These are phyloP conservation scores for Candida anutae DNA, from an alignment of 1,139 yeast species.

Conservation along the genomic window DNA sequence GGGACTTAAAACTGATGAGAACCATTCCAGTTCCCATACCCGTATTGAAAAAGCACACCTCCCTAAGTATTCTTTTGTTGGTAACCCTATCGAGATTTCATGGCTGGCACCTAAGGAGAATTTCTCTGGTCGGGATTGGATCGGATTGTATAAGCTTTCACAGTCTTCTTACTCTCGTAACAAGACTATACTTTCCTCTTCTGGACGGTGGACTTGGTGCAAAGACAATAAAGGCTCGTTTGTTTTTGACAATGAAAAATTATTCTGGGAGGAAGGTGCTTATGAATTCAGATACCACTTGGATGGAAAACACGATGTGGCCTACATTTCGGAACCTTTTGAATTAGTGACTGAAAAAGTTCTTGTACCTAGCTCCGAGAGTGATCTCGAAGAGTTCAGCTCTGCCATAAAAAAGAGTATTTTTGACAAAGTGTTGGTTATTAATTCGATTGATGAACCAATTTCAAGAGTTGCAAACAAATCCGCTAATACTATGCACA, in stretches of 20 bases:
- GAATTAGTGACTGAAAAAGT: conserved; percentile 44
- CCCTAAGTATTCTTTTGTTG: conserved; percentile 27
- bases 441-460: conserved; percentile 20
- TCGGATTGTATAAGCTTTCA: conserved; percentile 63
- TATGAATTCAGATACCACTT: conserved; percentile 75
- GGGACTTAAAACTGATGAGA: conserved; percentile 13
- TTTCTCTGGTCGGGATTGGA: conserved; percentile 55
- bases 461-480: conserved; percentile 20
- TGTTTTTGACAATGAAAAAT: conserved; percentile 40
- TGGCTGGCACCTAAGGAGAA: conserved; percentile 50
- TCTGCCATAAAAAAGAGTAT: conserved; percentile 20
- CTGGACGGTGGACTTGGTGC: conserved; percentile 64
- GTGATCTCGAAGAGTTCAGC: conserved; percentile 21
- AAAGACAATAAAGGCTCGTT: conserved; percentile 41
- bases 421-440: conserved; percentile 24
- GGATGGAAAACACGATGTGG: conserved; percentile 63
- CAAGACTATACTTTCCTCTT: conserved; percentile 55
- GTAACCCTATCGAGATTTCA: conserved; percentile 46
- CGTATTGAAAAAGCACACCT: conserved; percentile 3
- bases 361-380: conserved; percentile 23
- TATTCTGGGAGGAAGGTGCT: conserved; percentile 65
- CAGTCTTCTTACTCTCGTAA: conserved; percentile 55
- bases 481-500: conserved; percentile 22
- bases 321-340: conserved; percentile 63
- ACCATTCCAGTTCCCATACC: conserved; percentile 5